Evolutionary conservation across 345 rosid genomes (phyloP).

Genomic region (Clarkia xantiana): DNA sequence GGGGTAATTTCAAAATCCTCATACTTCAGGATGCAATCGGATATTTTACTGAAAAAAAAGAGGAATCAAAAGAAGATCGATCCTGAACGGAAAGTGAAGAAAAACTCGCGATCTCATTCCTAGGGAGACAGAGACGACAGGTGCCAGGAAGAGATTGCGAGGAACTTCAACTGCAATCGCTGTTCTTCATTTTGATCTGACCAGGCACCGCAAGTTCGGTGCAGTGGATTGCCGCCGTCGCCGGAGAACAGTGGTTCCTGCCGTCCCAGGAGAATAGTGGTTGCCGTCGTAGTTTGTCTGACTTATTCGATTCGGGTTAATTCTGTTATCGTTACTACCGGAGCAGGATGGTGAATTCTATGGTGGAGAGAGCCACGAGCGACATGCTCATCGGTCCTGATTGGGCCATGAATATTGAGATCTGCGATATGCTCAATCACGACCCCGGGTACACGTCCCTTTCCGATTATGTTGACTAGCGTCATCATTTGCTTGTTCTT

Average conservation of each 20-base stretch:
- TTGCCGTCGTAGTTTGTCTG: neutral
- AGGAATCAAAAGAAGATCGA: no score
- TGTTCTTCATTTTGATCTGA: neutral
- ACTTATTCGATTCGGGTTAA: neutral
- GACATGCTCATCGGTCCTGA: constrained; percentile 99
- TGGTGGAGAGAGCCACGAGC: constrained; percentile 98
- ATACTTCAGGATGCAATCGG: no score
- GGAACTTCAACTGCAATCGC: neutral
- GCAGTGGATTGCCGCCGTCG: no score
- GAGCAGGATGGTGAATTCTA: constrained; percentile 75
- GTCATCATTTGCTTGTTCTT: neutral
- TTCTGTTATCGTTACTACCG: constrained; percentile 3
- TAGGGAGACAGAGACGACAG: constrained; percentile 4
- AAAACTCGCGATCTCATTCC: constrained; percentile 6
- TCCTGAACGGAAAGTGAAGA: constrained; percentile 13
- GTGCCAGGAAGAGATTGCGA: constrained; percentile 10
- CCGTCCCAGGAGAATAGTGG: no score
- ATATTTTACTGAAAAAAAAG: no score
- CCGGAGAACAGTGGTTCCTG: no score
- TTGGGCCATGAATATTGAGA: constrained; percentile 99
- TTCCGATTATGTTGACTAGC: neutral
- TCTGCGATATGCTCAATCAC: constrained; percentile 92
- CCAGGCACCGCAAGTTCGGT: neutral
- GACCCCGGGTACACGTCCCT: constrained; percentile 60
- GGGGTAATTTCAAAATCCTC: no score